These are phyloP conservation scores for Pyracantha coccinea DNA, from an alignment of 331 rosid genomes.

Conservation along the genomic window DNA sequence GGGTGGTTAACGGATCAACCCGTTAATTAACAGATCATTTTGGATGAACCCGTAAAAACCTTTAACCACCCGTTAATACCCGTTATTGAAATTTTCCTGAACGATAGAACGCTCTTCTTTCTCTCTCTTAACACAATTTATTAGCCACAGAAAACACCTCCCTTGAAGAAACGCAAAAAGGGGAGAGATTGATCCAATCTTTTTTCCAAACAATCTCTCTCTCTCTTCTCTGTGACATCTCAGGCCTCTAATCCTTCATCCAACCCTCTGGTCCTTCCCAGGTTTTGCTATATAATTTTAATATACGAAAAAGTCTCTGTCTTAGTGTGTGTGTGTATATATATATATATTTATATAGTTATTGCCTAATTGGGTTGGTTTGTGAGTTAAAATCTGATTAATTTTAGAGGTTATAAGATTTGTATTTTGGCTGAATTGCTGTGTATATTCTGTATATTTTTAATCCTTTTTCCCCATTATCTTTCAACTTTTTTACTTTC, in stretches of 20 bases:
- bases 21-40: too few species aligned
- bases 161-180: not conserved
- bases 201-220: not conserved
- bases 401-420: not conserved
- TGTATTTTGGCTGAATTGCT: not conserved
- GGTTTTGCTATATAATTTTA: slow-evolving; percentile 4
- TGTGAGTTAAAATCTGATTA: slow-evolving; percentile 2
- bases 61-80: too few species aligned
- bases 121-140: slow-evolving; percentile 7
- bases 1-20: too few species aligned
- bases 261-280: slow-evolving; percentile 7
- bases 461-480: not conserved
- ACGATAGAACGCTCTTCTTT: too few species aligned
- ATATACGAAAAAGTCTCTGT: not conserved
- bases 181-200: slow-evolving; percentile 16
- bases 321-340: not conserved
- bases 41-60: too few species aligned
- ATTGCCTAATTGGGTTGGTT: not conserved
- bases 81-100: too few species aligned
- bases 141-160: slow-evolving; percentile 29
- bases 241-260: slow-evolving; percentile 2
- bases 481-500: not conserved
- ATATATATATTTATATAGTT: not conserved
- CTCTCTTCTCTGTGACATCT: slow-evolving; percentile 1
- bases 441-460: not conserved